phyloP scores from a whole-genome alignment of 2,329 filamentous ascomycete genomes.

The Neofusicoccum sp. region DNA sequence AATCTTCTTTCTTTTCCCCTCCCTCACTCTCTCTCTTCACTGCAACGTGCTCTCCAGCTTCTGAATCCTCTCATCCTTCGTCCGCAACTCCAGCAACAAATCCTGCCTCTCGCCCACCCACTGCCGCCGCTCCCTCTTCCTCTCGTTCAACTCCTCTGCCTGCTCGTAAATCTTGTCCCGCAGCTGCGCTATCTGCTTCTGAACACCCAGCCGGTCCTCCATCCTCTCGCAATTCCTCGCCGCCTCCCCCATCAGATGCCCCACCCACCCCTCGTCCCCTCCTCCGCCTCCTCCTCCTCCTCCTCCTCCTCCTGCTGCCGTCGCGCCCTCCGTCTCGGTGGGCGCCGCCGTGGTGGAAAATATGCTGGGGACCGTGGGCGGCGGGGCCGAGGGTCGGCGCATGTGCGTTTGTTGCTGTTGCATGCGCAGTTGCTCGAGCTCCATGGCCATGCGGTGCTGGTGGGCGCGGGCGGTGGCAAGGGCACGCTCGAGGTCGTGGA shows the following conservation, averaged over 20 bases:
- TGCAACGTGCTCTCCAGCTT: neutral
- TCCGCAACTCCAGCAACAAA: neutral
- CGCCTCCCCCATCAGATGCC: conserved; percentile 12
- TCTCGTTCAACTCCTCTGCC: neutral
- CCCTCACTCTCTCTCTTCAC: no score
- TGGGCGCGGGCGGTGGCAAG: neutral
- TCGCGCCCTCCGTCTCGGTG: no score
- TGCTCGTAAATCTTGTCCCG: conserved; percentile 10
- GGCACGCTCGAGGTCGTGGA: conserved; percentile 5
- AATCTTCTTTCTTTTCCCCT: no score
- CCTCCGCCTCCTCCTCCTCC: neutral
- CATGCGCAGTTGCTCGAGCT: conserved; percentile 5
- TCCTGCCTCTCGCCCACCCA: neutral
- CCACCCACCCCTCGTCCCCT: neutral
- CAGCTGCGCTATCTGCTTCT: conserved; percentile 9
- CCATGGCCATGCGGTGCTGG: conserved; percentile 3
- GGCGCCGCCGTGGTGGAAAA: neutral
- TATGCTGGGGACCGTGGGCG: neutral
- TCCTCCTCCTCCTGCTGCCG: neutral
- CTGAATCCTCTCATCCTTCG: neutral
- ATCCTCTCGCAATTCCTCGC: conserved; percentile 2
- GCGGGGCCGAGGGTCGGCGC: neutral
- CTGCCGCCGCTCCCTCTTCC: neutral
- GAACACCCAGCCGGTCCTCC: conserved; percentile 4
- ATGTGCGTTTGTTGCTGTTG: neutral